These are phyloP conservation scores for Microbotryum violaceum DNA, from an alignment of 1,284 basidiomycete species.

Conservation along the genomic window DNA sequence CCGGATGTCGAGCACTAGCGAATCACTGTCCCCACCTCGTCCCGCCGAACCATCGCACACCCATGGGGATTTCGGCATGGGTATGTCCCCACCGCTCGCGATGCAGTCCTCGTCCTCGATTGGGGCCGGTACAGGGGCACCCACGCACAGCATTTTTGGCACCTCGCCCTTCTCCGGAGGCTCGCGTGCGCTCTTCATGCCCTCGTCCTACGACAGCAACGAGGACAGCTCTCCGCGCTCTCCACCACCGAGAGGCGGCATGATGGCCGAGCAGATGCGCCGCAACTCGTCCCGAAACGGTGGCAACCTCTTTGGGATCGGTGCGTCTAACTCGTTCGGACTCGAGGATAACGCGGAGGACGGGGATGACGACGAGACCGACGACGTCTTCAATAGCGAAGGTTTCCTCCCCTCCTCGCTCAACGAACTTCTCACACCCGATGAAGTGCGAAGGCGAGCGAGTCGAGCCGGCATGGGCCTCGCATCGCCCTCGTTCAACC, in stretches of 20 bases:
- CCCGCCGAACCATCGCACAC: conserved; percentile 1
- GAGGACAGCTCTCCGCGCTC: conserved; percentile 25
- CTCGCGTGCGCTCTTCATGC: conserved; percentile 51
- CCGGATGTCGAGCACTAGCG: conserved; percentile 34
- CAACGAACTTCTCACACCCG: conserved; percentile 77
- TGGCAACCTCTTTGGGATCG: neutral
- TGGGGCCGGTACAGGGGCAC: neutral
- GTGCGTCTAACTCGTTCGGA: conserved; percentile 28
- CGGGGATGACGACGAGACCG: conserved; percentile 55
- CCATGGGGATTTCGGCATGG: neutral
- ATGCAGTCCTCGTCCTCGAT: conserved; percentile 1
- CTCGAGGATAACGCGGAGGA: conserved; percentile 52
- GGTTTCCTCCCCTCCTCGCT: conserved; percentile 78
- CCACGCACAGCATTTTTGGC: conserved; percentile 53
- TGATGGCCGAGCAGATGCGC: conserved; percentile 8
- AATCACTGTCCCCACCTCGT: conserved; percentile 21
- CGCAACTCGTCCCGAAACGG: conserved; percentile 1
- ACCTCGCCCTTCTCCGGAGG: conserved; percentile 51
- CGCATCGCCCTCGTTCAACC: conserved; percentile 1
- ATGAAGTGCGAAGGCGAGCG: conserved; percentile 67
- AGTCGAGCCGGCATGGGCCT: conserved; percentile 45
- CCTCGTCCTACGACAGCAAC: conserved; percentile 34
- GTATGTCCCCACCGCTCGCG: conserved; percentile 9
- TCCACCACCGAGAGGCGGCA: conserved; percentile 13
- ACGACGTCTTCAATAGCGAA: conserved; percentile 45